Evolutionary conservation across 495 filamentous ascomycete genomes (phyloP).

Genomic region (Penicillium cosmopolitanum): DNA sequence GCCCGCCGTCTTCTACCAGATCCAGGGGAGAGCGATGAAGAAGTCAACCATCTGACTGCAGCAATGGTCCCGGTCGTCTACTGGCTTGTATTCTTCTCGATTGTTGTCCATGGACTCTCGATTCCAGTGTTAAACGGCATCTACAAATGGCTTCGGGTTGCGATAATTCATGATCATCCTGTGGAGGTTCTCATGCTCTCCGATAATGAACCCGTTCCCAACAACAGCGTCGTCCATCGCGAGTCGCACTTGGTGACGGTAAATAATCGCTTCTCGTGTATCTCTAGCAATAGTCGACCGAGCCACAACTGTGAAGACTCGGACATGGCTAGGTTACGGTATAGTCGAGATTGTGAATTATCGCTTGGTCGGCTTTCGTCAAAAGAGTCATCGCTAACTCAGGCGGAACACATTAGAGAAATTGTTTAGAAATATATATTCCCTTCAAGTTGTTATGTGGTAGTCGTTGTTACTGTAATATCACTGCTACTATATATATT

Average conservation of each 20-base stretch:
- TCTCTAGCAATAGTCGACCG: not conserved
- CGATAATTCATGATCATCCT: conserved; percentile 54
- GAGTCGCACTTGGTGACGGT: conserved; percentile 49
- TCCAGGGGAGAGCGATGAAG: conserved; percentile 50
- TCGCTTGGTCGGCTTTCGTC: conserved; percentile 8
- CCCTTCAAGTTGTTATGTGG: too few relatives aligned
- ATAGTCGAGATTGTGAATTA: conserved; percentile 2
- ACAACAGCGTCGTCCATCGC: conserved; percentile 53
- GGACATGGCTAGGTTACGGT: conserved; percentile 7
- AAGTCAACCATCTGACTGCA: conserved; percentile 54
- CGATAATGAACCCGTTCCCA: conserved; percentile 51
- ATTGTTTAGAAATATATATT: not conserved
- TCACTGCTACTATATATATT: too few relatives aligned
- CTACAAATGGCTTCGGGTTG: conserved; percentile 48
- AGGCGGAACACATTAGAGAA: conserved; percentile 14
- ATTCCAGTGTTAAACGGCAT: conserved; percentile 54
- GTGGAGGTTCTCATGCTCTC: conserved; percentile 53
- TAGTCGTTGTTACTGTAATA: too few relatives aligned
- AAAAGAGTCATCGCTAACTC: conserved; percentile 9
- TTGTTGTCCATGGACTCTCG: conserved; percentile 60
- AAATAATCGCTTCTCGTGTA: conserved; percentile 58
- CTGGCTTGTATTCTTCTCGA: conserved; percentile 62
- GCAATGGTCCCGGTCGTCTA: conserved; percentile 57
- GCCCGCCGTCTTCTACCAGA: conserved; percentile 57
- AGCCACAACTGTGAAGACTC: not conserved